Conservation (phyloP, 805 yeast species). For the Hanseniaspora clermontiae region DNA sequence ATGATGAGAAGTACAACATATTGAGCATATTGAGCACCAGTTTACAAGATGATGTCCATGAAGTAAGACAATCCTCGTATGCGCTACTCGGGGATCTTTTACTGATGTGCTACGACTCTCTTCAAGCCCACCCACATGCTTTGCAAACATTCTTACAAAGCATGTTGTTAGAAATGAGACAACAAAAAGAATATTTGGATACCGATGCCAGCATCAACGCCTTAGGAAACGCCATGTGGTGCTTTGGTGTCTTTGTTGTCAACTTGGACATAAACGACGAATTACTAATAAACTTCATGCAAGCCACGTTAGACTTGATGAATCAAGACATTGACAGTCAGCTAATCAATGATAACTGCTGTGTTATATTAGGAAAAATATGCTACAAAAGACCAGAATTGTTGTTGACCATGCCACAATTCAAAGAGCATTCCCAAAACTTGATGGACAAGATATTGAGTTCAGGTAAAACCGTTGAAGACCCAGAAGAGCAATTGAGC, state of each 20-base stretch:
- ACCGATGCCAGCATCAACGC: conserved; percentile 26
- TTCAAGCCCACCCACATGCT: conserved; percentile 27
- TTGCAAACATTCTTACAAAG: conserved; percentile 29
- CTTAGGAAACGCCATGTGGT: conserved; percentile 72
- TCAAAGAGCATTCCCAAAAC: conserved; percentile 20
- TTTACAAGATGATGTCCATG: conserved; percentile 62
- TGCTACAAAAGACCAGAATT: conserved; percentile 52
- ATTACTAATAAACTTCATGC: conserved; percentile 18
- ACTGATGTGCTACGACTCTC: conserved; percentile 40
- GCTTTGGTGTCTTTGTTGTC: conserved; percentile 74
- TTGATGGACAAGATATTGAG: conserved; percentile 60
- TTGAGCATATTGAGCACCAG: conserved; percentile 55
- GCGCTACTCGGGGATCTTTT: conserved; percentile 87
- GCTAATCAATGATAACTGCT: conserved; percentile 73
- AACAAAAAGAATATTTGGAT: conserved; percentile 24
- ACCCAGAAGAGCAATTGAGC: conserved; percentile 78
- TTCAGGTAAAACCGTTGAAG: conserved; percentile 52
- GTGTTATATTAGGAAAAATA: conserved; percentile 78
- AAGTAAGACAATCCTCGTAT: conserved; percentile 86
- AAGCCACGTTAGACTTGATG: conserved; percentile 12
- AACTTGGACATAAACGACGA: conserved; percentile 29
- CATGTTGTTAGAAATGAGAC: conserved; percentile 31
- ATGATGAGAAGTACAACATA: conserved; percentile 29
- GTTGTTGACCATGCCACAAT: conserved; percentile 41
- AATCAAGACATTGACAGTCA: conserved; percentile 23